Evolutionary conservation across 176 grass and related monocot genomes (phyloP).

Genomic region (Dactylis glomerata): DNA sequence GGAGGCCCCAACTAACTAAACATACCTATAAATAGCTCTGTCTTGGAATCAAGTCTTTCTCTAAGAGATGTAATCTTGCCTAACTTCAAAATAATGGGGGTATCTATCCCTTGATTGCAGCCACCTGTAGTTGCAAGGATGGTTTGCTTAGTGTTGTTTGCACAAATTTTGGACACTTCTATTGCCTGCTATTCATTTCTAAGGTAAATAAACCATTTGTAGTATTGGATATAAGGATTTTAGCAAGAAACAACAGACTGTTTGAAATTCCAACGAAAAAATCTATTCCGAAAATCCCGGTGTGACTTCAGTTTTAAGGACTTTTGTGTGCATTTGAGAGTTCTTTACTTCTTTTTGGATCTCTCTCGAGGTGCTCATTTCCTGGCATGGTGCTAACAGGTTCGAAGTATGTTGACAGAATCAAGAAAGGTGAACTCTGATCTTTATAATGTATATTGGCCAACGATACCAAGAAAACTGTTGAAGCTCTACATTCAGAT

Average conservation of each 20-base stretch:
- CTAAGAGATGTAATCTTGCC: background rate
- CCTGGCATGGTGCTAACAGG: conserved; percentile 17
- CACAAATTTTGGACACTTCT: too few relatives aligned
- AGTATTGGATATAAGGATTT: too few relatives aligned
- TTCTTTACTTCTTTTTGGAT: conserved; percentile 22
- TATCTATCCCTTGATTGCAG: too few relatives aligned
- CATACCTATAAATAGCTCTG: background rate
- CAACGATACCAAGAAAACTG: conserved; percentile 19
- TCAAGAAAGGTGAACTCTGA: conserved; percentile 42
- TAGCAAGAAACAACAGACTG: too few relatives aligned
- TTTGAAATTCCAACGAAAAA: background rate
- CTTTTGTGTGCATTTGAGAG: background rate
- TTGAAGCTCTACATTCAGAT: conserved; percentile 34
- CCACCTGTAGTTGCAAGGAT: too few relatives aligned
- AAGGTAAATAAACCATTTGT: too few relatives aligned
- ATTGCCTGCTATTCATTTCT: too few relatives aligned
- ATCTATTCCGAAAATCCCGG: background rate
- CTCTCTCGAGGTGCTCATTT: background rate
- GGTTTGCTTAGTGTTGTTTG: too few relatives aligned
- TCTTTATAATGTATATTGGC: conserved; percentile 23
- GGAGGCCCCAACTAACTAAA: background rate
- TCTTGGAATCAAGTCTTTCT: background rate
- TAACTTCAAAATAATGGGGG: too few relatives aligned
- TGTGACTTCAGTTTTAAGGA: background rate
- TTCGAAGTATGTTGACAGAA: conserved; percentile 23